Evolutionary conservation across 371 early-diverging fungal genomes (phyloP), one percentile per base, ranked within the genome.

Genomic region (Phascolomyces articulosus): DNA sequence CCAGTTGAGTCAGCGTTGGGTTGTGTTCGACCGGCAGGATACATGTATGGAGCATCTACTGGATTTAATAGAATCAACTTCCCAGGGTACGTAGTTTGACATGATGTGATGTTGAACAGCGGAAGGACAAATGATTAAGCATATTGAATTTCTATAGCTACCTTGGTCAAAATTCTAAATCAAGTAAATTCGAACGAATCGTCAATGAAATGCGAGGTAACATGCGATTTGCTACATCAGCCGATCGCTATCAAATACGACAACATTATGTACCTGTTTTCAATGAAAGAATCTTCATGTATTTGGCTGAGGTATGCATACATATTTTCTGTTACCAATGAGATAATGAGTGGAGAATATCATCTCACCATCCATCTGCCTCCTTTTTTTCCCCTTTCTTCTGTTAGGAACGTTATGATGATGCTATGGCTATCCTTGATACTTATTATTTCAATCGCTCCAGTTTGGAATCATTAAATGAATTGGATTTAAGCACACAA

Each of bases 111-210:
- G 6, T 34, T 9, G 6, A 34, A 31, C 11, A 9, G 34, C 11
- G 2, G 34, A 2, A 34, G 34, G 11, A 34, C 6, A 34, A 20
- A 24, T 0, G 3, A 0, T 20, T 20, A 51, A 23, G 21, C 6
- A 8, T 51, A 18, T 24, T 10, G 20, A 10, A 0, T 51, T 24
- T 23, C 24, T 11, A 51, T 51, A 63, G 63, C 75, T 98, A 93
- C 91, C 82, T 99, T 34, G 99, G 99, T 20, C 90, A 98, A 72
- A 93, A 92, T 70, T 97, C 97, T 1, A 96, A 91, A 70, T 79
- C 91, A 20, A 55, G 47, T 24, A 99, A 98, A 73, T 82, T 84
- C 60, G 64, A 71, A 21, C 87, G 98, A 28, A 65, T 85, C 47
- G 76, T 99, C 60, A 79, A 84, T 58, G 97, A 96, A 34, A 69